phyloP scores from a whole-genome alignment of 345 rosid genomes.

The Eucalyptus cladocalyx region DNA sequence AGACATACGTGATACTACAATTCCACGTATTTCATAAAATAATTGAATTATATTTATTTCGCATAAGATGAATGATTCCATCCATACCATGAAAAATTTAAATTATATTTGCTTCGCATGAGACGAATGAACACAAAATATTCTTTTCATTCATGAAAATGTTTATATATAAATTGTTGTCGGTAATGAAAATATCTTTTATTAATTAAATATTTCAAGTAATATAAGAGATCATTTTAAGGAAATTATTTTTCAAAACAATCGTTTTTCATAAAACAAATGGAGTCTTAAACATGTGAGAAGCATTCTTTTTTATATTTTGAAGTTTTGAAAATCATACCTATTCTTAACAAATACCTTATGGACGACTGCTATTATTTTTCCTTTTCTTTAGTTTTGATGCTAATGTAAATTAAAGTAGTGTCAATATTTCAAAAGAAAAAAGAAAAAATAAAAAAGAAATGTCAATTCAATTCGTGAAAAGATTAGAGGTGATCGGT shows the following conservation, averaged over 20 bases:
- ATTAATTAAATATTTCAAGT: neutral
- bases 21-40: accelerated
- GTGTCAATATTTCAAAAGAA: neutral
- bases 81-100: too few relatives aligned
- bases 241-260: neutral
- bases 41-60: too few relatives aligned
- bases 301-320: neutral
- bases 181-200: accelerated
- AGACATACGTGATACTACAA: neutral
- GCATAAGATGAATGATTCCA: too few relatives aligned
- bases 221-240: neutral
- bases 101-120: too few relatives aligned
- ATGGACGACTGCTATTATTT: neutral
- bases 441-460: neutral
- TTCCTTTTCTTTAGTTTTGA: neutral
- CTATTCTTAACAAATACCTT: neutral
- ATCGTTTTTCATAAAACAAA: neutral
- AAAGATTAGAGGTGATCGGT: neutral
- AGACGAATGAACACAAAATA: neutral
- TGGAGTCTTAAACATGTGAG: neutral
- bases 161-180: neutral
- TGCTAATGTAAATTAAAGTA: neutral
- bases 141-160: neutral
- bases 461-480: neutral
- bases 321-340: accelerated